Evolutionary conservation across 129 eudicot genomes (phyloP).

Genomic region (Lonicera japonica): DNA sequence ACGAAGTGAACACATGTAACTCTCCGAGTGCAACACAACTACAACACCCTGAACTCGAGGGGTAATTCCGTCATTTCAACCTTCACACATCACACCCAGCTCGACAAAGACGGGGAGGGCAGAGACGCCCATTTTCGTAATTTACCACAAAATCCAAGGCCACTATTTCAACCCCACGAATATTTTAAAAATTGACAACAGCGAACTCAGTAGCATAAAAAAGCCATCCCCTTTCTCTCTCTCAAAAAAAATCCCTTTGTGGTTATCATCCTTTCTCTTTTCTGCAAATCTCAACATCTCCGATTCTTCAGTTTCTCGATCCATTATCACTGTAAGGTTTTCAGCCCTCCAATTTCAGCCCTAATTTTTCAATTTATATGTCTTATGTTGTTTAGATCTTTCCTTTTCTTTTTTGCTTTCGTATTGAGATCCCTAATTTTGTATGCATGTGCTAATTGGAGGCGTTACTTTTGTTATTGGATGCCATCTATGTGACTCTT

Average conservation of each 20-base stretch:
- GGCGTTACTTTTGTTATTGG: neutral
- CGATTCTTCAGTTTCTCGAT: conserved; percentile 3
- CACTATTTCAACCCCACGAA: neutral
- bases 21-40: neutral
- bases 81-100: conserved; percentile 4
- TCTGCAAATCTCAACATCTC: conserved; percentile 7
- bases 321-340: conserved; percentile 17
- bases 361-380: neutral
- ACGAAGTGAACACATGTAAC: neutral
- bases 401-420: too few relatives aligned
- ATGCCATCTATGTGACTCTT: neutral
- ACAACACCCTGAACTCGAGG: neutral
- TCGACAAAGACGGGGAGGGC: neutral
- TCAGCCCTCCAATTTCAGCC: conserved; percentile 8
- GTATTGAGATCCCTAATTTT: conserved; percentile 12
- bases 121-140: neutral
- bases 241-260: conserved; percentile 2
- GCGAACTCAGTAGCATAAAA: conserved; percentile 5
- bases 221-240: conserved; percentile 1
- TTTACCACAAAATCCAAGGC: neutral
- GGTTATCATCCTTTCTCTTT: neutral
- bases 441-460: too few relatives aligned
- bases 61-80: neutral
- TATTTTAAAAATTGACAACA: conserved; percentile 9
- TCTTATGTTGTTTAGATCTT: conserved; percentile 7